Percentiles rank a stretch among this genome's conserved stretches.
These are phyloP conservation scores for Colletotrichum sansevieriae DNA, from an alignment of 2,329 filamentous ascomycete species.

Conservation along the genomic window DNA sequence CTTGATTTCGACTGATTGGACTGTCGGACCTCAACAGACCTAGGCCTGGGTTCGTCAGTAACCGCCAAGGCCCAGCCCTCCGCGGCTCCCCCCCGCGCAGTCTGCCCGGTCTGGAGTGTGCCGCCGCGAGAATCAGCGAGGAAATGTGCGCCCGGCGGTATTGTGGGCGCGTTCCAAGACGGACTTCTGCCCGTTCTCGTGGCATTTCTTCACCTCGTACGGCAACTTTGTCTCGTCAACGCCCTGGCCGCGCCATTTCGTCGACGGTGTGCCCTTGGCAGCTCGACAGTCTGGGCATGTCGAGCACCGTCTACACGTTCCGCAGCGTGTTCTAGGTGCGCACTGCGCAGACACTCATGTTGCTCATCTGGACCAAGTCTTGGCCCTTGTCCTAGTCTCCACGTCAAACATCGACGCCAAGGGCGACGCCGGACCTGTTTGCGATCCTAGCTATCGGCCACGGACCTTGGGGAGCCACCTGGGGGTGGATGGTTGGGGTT, in stretches of 20 bases:
- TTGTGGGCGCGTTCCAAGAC: conserved; percentile 19
- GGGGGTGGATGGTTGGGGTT: conserved; percentile 31
- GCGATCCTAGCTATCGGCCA: conserved; percentile 11
- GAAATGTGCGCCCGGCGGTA: conserved; percentile 32
- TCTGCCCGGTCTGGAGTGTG: conserved; percentile 4
- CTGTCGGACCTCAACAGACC: not conserved
- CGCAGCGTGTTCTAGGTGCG: too few relatives aligned
- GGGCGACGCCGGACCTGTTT: not conserved
- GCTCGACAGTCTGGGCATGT: not conserved
- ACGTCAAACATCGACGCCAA: conserved; percentile 13
- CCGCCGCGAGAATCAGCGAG: conserved; percentile 40
- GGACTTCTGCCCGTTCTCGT: conserved; percentile 28
- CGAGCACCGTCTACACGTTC: not conserved
- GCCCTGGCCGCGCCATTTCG: not conserved
- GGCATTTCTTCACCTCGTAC: not conserved
- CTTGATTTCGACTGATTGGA: conserved; percentile 7
- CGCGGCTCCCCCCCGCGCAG: not conserved
- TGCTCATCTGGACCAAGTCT: not conserved
- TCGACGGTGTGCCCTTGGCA: not conserved
- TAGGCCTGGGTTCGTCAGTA: not conserved
- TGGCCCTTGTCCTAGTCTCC: not conserved
- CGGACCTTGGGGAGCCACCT: conserved; percentile 1
- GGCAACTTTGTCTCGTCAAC: not conserved
- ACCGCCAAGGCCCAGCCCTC: conserved; percentile 13
- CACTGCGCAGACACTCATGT: too few relatives aligned